Conservation (phyloP, 495 filamentous ascomycete species). For the Xylaria venustula region DNA sequence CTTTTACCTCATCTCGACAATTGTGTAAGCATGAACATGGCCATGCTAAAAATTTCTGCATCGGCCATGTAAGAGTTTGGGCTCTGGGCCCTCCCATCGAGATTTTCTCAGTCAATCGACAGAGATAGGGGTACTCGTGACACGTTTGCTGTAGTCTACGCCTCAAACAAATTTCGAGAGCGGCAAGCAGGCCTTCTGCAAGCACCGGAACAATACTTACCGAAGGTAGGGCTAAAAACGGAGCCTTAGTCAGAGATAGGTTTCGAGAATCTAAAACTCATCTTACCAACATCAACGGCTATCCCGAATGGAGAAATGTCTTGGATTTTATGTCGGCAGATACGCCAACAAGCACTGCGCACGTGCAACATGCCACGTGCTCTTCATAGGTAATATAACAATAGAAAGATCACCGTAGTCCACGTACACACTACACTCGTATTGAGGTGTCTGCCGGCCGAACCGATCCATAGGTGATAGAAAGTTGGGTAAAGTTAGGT, state of each 20-base stretch:
- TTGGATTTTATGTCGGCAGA: neutral
- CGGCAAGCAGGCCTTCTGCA: neutral
- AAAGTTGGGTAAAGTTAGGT: neutral
- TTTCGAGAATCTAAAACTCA: neutral
- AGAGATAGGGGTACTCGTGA: neutral
- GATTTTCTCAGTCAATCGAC: neutral
- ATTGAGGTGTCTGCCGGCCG: neutral
- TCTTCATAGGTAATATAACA: too few relatives aligned
- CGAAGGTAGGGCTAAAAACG: neutral
- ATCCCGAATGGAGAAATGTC: neutral
- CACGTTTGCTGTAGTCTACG: neutral
- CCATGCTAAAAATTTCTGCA: neutral
- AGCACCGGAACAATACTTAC: neutral
- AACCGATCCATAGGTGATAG: neutral
- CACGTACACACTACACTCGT: neutral
- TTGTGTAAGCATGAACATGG: neutral
- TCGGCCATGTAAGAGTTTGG: neutral
- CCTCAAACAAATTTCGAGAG: too few relatives aligned
- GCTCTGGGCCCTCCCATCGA: neutral
- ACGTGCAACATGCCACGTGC: constrained; percentile 11
- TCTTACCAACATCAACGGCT: neutral
- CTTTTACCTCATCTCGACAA: neutral
- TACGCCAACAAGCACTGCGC: neutral
- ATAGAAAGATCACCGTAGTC: too few relatives aligned
- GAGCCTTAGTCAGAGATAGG: neutral